Base-by-base conservation (phyloP, 306 rosid species). In the Prunus dulcis region DNA sequence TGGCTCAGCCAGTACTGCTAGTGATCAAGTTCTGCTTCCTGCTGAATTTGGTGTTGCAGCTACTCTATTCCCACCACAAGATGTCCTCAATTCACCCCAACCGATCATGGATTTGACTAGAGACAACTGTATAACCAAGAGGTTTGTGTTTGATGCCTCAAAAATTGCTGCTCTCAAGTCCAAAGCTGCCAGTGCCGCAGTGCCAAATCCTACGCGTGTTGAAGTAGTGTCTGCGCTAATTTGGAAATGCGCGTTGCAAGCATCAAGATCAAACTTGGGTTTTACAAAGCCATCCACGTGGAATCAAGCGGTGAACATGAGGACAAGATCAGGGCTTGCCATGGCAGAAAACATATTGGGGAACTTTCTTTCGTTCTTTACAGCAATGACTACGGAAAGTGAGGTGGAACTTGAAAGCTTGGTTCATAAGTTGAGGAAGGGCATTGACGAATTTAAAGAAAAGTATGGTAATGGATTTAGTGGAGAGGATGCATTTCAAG, bases 181-280 rank as follows among this genome's bases (percentile, higher is more conserved):
- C 43, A 38, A 38, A 38, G 43, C 43, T 38, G 9, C 43, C 9
- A 38, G 2, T 38, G 43, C 43, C 43, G 9, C 9, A 38, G 9
- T 38, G 43, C 43, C 43, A 38, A 38, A 38, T 38, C 43, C 43
- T 38, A 38, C 43, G 9, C 43, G 43, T 38, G 43, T 38, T 38
- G 43, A 38, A 38, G 43, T 38, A 2, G 43, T 38, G 43, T 38
- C 43, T 38, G 43, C 43, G 51, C 76, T 72, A 27, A 63, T 82
- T 18, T 77, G 82, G 79, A 77, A 72, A 74, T 50, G 57, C 55
- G 67, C 69, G 23, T 32, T 72, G 45, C 52, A 19, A 56, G 76
- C 76, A 25, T 17, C 49, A 11, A 52, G 50, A 7, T 15, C 43
- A 3, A 38, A 3, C 22, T 47, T 47, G 51, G 51, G 51, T 47